Conservation (phyloP, 1,139 yeast species). For the Hyphopichia fennica region DNA sequence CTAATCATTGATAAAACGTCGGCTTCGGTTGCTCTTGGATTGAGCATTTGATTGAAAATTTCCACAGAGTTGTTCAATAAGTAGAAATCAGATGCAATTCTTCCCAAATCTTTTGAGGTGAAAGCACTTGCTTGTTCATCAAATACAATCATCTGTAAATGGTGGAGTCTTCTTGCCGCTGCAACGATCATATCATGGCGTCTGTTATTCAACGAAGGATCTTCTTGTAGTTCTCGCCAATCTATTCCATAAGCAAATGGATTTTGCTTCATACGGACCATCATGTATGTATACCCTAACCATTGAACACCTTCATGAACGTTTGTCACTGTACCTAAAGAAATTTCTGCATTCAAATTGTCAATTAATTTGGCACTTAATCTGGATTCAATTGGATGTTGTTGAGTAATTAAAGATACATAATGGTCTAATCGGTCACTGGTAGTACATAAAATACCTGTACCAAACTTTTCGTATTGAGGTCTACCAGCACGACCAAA, state of each 20-base stretch:
- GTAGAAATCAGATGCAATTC: conserved; percentile 94
- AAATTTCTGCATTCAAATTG: conserved; percentile 92
- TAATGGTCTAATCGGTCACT: conserved; percentile 83
- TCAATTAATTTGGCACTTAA: conserved; percentile 79
- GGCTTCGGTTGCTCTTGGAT: conserved; percentile 87
- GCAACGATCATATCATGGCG: conserved; percentile 72
- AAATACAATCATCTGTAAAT: conserved; percentile 88
- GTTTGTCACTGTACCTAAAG: conserved; percentile 92
- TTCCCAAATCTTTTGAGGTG: conserved; percentile 84
- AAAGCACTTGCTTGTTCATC: conserved; percentile 84
- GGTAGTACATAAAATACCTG: conserved; percentile 86
- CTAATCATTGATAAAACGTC: conserved; percentile 87
- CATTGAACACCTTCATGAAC: conserved; percentile 94
- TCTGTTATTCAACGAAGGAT: conserved; percentile 73
- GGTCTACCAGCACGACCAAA: conserved; percentile 99
- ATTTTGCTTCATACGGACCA: conserved; percentile 90
- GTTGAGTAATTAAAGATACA: conserved; percentile 83
- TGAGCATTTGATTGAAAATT: conserved; percentile 81
- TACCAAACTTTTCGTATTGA: conserved; percentile 89
- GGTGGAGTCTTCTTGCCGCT: conserved; percentile 82
- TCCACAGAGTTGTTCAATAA: conserved; percentile 83
- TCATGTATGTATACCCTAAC: conserved; percentile 94
- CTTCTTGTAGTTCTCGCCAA: conserved; percentile 81
- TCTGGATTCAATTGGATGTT: conserved; percentile 93
- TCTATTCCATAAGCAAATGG: conserved; percentile 94